phyloP scores from a whole-genome alignment of 108 stramenopile genomes.

The Pseudonitzschia multiseries region DNA sequence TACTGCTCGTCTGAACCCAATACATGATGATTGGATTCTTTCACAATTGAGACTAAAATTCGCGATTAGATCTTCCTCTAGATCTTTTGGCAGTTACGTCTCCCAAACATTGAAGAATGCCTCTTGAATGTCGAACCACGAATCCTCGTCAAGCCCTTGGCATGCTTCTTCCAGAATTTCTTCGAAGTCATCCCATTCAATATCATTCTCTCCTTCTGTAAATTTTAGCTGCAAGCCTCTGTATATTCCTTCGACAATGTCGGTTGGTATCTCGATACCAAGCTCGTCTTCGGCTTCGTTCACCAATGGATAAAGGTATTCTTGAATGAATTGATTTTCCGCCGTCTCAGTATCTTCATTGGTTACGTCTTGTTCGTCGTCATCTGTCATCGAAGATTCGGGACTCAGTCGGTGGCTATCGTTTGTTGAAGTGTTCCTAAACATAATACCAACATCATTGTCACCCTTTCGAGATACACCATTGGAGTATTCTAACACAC shows the following conservation, averaged over 20 bases:
- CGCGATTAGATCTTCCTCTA: not conserved
- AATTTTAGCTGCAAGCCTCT: not conserved
- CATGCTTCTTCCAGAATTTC: constrained; percentile 10
- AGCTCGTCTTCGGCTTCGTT: constrained; percentile 14
- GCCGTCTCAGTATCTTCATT: not conserved
- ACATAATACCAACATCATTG: not conserved
- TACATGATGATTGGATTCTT: too few species aligned
- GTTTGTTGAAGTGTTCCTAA: not conserved
- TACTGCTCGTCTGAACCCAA: too few species aligned
- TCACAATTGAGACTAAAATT: not conserved
- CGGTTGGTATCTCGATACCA: not conserved
- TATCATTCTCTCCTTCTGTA: not conserved
- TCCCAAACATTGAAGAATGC: constrained; percentile 19
- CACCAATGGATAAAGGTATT: constrained; percentile 21
- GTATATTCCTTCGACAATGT: constrained; percentile 5
- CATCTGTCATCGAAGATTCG: not conserved
- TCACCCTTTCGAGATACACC: not conserved
- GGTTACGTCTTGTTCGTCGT: not conserved
- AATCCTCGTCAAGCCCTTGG: constrained; percentile 3
- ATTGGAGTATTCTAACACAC: too few species aligned
- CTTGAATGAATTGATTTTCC: constrained; percentile 6
- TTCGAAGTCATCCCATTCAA: constrained; percentile 16
- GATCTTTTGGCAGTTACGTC: not conserved
- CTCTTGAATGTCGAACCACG: constrained; percentile 23
- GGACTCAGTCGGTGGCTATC: not conserved